Evolutionary conservation across 2,329 filamentous ascomycete genomes (phyloP), one percentile per base, ranked within the genome.

Genomic region (Alternaria gaisen): DNA sequence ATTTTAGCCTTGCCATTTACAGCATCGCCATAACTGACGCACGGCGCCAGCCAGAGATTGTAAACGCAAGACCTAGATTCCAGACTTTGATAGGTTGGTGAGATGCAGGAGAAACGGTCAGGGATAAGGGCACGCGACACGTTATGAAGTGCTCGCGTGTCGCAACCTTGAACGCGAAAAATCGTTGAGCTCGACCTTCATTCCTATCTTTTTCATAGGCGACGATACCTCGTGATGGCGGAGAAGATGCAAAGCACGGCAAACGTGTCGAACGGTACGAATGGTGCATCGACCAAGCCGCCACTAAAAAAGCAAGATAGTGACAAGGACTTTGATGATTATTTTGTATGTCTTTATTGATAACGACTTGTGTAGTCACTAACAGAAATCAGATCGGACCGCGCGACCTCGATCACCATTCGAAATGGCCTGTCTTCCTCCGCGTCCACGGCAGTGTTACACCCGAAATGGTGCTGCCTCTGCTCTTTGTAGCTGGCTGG

Each of bases 341-440:
- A 52, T 12, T 52, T 52, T 5, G 48, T 38, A 52, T 40, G 11
- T 88, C 71, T 89, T 20, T 18, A 7, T 12, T 10, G 18, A 20
- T 14, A 4, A 2, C 6, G 16, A 18, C 16, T 5, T 9, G 24
- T 9, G 1, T 14, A 16, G 32, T 24, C 41, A 24, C 61, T 72
- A 60, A 74, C 43, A 52, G 6, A 2, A 1, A 18, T 22, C 88
- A 77, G 74, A 50, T 75, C 24, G 87, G 87, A 10, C 91, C 91
- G 24, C 85, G 89, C 63, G 88, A 92, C 72, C 85, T 91, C 56
- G 84, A 88, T 58, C 86, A 86, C 68, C 90, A 93, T 77, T 92
- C 90, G 14, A 92, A 91, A 84, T 89, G 89, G 84, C 91, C 91
- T 12, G 84, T 88, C 58, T 90, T 92, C 72, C 79, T 93, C 72